These are phyloP conservation scores for Collybiopsis confluens DNA, from an alignment of 768 basidiomycete genomes.

Conservation along the genomic window DNA sequence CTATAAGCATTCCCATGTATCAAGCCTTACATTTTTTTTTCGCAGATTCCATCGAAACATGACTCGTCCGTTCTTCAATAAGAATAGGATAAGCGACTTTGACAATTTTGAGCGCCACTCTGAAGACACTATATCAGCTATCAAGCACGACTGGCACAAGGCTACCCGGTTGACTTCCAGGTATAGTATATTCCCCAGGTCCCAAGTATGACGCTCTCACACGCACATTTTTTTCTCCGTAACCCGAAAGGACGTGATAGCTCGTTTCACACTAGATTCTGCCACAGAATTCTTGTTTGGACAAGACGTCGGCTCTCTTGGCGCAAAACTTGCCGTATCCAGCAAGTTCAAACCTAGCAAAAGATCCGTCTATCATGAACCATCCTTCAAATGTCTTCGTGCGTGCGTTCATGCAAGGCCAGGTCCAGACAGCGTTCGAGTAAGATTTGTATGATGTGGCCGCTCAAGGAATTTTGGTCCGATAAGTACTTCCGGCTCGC, in stretches of 20 bases:
- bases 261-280: slow-evolving; percentile 56
- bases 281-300: slow-evolving; percentile 58
- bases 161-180: slow-evolving; percentile 53
- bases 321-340: slow-evolving; percentile 48
- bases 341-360: slow-evolving; percentile 19
- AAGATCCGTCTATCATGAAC: slow-evolving; percentile 12
- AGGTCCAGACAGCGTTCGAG: slow-evolving; percentile 36
- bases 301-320: slow-evolving; percentile 41
- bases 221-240: background rate
- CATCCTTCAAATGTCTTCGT: slow-evolving; percentile 40
- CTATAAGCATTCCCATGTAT: background rate
- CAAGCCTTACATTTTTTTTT: background rate
- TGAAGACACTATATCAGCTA: slow-evolving; percentile 38
- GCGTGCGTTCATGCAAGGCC: slow-evolving; percentile 46
- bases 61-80: slow-evolving; percentile 58
- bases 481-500: slow-evolving; percentile 44
- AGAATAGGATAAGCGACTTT: slow-evolving; percentile 49
- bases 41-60: slow-evolving; percentile 54
- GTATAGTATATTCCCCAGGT: no score
- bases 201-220: background rate
- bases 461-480: slow-evolving; percentile 46
- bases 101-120: slow-evolving; percentile 52
- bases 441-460: slow-evolving; percentile 41
- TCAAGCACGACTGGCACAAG: slow-evolving; percentile 39
- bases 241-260: slow-evolving; percentile 40